Percentiles rank a stretch among this genome's conserved stretches.
Conservation (phyloP, 148 eudicot genomes). For the Diospyros kaki region DNA sequence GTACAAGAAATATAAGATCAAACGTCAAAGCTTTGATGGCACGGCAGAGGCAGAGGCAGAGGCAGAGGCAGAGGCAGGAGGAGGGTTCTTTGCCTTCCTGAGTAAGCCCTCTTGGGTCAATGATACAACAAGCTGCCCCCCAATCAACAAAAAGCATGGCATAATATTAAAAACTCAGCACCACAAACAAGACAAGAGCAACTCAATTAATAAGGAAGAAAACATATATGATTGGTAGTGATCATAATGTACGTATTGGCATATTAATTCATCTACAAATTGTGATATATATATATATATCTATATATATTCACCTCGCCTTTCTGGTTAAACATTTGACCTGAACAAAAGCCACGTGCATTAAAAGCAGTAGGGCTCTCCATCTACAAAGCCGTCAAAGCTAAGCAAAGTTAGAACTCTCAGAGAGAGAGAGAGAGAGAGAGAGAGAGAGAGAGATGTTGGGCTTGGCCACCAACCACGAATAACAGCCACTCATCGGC, state of each 20-base stretch:
- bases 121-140: conserved; percentile 71
- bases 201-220: too few relatives aligned
- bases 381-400: conserved; percentile 32
- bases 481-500: conserved; percentile 95
- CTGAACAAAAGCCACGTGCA: conserved; percentile 75
- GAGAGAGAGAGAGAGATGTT: too few relatives aligned
- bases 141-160: conserved; percentile 11
- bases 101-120: conserved; percentile 80
- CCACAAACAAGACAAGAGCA: too few relatives aligned
- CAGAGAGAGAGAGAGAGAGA: too few relatives aligned
- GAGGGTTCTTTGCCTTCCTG: conserved; percentile 41
- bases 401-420: too few relatives aligned
- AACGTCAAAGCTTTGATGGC: conserved; percentile 44
- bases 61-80: too few relatives aligned
- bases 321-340: conserved; percentile 69
- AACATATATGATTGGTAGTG: too few relatives aligned
- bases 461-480: conserved; percentile 47
- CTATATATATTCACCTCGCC: conserved; percentile 58
- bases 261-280: not conserved
- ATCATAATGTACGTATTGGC: too few relatives aligned
- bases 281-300: too few relatives aligned
- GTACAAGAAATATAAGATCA: too few relatives aligned
- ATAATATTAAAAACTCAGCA: too few relatives aligned
- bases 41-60: conserved; percentile 16
- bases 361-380: conserved; percentile 62